phyloP scores from a whole-genome alignment of 768 basidiomycete genomes.

The Boletus insuetus region DNA sequence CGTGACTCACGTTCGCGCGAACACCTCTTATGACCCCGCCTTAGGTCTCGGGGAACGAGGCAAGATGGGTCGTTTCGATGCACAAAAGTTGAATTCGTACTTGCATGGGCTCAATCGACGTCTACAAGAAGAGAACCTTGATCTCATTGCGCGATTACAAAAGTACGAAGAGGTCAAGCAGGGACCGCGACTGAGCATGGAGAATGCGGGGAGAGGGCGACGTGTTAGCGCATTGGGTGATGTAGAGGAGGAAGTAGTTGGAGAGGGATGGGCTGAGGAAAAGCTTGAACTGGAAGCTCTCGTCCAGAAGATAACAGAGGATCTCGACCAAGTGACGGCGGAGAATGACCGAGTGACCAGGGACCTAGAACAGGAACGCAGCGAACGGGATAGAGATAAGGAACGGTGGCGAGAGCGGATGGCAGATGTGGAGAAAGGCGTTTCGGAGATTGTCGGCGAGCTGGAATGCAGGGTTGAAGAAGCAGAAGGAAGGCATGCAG shows the following conservation, averaged over 20 bases:
- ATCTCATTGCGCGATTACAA: conserved; percentile 52
- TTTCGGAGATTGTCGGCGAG: conserved; percentile 61
- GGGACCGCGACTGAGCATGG: conserved; percentile 27
- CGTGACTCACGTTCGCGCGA: conserved; percentile 72
- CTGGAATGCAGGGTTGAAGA: conserved; percentile 54
- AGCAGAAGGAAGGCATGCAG: conserved; percentile 47
- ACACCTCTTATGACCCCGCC: conserved; percentile 85
- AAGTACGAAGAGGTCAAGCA: conserved; percentile 48
- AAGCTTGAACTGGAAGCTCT: conserved; percentile 54
- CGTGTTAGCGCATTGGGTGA: conserved; percentile 58
- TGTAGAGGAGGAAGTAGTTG: conserved; percentile 60
- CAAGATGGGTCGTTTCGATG: conserved; percentile 78
- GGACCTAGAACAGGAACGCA: conserved; percentile 52
- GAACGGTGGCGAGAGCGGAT: conserved; percentile 71
- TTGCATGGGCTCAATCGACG: conserved; percentile 81
- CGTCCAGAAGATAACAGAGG: conserved; percentile 35
- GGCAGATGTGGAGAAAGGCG: conserved; percentile 67
- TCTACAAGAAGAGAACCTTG: conserved; percentile 83
- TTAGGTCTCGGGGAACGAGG: conserved; percentile 69
- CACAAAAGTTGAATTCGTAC: conserved; percentile 81
- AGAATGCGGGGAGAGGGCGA: conserved; percentile 36
- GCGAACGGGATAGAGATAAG: conserved; percentile 61
- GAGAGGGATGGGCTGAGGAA: conserved; percentile 71
- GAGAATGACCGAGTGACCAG: conserved; percentile 47
- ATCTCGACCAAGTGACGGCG: conserved; percentile 38